Evolutionary conservation across 2,329 filamentous ascomycete genomes (phyloP).

Genomic region (Pestalotiopsis sp.): DNA sequence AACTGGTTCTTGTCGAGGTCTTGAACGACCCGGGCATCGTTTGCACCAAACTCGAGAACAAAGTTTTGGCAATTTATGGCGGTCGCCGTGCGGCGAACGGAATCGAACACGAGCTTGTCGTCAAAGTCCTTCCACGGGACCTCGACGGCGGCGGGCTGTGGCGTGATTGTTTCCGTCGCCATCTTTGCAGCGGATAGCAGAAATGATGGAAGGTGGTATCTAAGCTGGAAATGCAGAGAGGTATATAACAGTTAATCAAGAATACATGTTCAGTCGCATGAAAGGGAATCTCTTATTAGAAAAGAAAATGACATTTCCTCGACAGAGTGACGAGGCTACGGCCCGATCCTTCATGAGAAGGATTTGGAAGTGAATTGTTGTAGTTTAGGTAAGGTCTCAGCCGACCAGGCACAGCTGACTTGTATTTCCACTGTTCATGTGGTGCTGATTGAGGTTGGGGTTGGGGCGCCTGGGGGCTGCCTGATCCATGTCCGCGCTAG

Average conservation of each 20-base stretch:
- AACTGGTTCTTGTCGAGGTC: constrained; percentile 51
- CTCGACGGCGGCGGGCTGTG: constrained; percentile 15
- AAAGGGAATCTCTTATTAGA: neutral
- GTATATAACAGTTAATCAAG: neutral
- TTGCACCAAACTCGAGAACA: constrained; percentile 65
- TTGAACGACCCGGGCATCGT: constrained; percentile 57
- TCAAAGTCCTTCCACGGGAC: constrained; percentile 57
- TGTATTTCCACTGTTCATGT: neutral
- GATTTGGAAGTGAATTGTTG: neutral
- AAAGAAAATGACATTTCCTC: neutral
- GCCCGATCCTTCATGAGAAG: neutral
- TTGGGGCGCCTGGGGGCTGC: neutral
- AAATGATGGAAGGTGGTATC: neutral
- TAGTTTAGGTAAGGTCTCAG: neutral
- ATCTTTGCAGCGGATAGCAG: neutral
- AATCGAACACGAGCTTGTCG: constrained; percentile 45
- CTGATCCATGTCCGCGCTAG: neutral
- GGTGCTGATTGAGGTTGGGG: neutral
- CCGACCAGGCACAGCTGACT: neutral
- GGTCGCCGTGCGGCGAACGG: constrained; percentile 43
- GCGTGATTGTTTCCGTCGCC: constrained; percentile 5
- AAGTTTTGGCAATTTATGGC: constrained; percentile 56
- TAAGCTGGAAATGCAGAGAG: neutral
- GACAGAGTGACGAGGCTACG: neutral
- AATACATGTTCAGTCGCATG: neutral